Percentiles rank a stretch among this genome's conserved stretches.
phyloP scores from a whole-genome alignment of 345 rosid genomes.

The Eucalyptus curtisii region DNA sequence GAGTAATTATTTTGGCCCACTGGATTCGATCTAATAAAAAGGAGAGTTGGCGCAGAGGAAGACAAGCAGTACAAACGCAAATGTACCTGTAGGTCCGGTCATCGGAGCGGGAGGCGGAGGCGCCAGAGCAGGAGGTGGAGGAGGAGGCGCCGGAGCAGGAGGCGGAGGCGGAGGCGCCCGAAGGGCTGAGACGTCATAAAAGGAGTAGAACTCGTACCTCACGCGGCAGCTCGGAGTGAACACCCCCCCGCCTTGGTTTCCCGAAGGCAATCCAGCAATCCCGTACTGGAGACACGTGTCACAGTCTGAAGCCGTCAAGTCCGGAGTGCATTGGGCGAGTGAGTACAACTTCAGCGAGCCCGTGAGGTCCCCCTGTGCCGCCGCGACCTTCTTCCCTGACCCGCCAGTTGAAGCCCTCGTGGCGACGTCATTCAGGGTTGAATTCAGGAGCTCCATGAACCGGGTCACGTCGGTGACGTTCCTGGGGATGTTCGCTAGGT shows the following conservation, averaged over 20 bases:
- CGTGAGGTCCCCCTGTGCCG: background rate
- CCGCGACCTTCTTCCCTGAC: background rate
- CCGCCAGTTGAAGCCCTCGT: background rate
- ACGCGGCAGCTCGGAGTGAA: background rate
- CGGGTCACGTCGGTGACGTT: background rate
- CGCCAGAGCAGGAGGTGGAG: too few relatives aligned
- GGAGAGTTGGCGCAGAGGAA: background rate
- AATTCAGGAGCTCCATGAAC: accelerated
- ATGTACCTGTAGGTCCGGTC: background rate
- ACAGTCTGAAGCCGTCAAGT: background rate
- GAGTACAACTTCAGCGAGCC: background rate
- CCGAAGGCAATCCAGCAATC: too few relatives aligned
- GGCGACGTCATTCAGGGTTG: accelerated
- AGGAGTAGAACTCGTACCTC: background rate
- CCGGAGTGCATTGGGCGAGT: background rate
- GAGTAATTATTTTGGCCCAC: background rate
- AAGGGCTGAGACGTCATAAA: background rate
- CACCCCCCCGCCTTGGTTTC: background rate
- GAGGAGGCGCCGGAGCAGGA: too few relatives aligned
- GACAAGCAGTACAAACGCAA: background rate
- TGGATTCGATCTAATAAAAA: background rate
- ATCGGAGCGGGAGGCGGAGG: background rate
- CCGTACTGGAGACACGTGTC: background rate
- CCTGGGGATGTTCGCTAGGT: background rate
- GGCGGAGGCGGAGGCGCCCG: accelerated